Evolutionary conservation across 176 grass and related monocot species (phyloP), one percentile per base, ranked within the genome.

Genomic region (Rhynchospora tenuis): DNA sequence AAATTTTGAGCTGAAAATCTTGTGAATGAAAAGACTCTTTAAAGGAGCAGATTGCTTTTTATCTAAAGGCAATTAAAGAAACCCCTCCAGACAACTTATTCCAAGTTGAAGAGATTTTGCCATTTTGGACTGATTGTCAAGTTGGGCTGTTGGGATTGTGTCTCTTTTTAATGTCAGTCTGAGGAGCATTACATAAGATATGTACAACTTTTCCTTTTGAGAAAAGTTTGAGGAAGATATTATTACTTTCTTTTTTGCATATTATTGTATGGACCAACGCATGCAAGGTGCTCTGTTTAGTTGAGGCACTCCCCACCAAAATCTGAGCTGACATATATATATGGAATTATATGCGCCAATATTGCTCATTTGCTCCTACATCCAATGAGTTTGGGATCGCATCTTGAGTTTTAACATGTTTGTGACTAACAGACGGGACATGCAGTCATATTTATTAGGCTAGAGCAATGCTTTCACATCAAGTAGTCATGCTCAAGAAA

Each of bases 71-170:
- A 9, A 33, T 31, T 28, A 76, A 76, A 55, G 23, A 74, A 74
- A 52, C 52, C 12, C 71, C 23, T 74, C 43, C 71, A 69, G 71
- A 74, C 71, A 52, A 27, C 12, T 77, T 77, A 31, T 55, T 55
- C 73, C 50, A 29, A 77, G 23, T 77, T 77, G 73, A 31, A 74
- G 50, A 56, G 50, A 77, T 56, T 17, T 77, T 77, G 50, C 50
- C 48, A 77, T 65, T 51, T 82, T 51, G 80, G 12, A 65, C 80
- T 82, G 80, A 70, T 33, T 68, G 45, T 42, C 24, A 82, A 68
- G 57, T 82, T 27, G 63, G 48, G 23, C 20, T 65, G 80, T 82
- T 82, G 80, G 45, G 80, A 50, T 82, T 50, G 80, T 67, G 43
- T 67, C 29, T 23, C 78, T 82, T 67, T 82, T 59, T 23, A 82